Conservation (phyloP, 1,139 yeast genomes). For the Geotrichum candidum region DNA sequence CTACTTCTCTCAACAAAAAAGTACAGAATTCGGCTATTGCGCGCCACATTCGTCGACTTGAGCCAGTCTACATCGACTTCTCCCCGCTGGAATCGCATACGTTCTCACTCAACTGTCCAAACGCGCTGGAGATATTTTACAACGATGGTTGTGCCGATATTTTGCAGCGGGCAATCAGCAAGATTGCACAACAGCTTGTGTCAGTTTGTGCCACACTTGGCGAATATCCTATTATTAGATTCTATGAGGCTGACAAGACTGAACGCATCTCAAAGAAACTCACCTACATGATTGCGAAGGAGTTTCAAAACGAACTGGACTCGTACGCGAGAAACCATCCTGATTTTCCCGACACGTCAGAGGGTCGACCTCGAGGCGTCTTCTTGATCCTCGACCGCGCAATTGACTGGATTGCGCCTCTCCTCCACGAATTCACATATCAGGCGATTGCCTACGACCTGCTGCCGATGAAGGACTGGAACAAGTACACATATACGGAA, state of each 20-base stretch:
- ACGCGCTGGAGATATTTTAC: constrained; percentile 69
- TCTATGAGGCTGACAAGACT: constrained; percentile 39
- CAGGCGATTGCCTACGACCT: constrained; percentile 90
- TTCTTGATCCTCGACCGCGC: constrained; percentile 77
- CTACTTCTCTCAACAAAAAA: constrained; percentile 22
- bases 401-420: constrained; percentile 74
- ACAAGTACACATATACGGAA: constrained; percentile 50
- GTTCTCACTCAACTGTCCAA: constrained; percentile 39
- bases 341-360: constrained; percentile 46
- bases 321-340: constrained; percentile 64
- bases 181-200: constrained; percentile 58
- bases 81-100: constrained; percentile 46
- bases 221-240: constrained; percentile 83
- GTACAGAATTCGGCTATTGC: constrained; percentile 27
- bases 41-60: constrained; percentile 24
- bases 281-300: constrained; percentile 67
- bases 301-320: constrained; percentile 66
- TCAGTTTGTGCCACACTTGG: constrained; percentile 73
- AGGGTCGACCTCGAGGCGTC: constrained; percentile 59
- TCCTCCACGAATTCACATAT: constrained; percentile 87
- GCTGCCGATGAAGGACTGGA: constrained; percentile 42
- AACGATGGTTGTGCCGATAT: constrained; percentile 60
- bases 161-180: constrained; percentile 51
- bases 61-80: constrained; percentile 36
- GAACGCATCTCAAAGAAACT: constrained; percentile 53